Percentiles rank a stretch among this genome's conserved stretches.
Conservation (phyloP, 2,329 filamentous ascomycete species). For the Colletotrichum sp. region DNA sequence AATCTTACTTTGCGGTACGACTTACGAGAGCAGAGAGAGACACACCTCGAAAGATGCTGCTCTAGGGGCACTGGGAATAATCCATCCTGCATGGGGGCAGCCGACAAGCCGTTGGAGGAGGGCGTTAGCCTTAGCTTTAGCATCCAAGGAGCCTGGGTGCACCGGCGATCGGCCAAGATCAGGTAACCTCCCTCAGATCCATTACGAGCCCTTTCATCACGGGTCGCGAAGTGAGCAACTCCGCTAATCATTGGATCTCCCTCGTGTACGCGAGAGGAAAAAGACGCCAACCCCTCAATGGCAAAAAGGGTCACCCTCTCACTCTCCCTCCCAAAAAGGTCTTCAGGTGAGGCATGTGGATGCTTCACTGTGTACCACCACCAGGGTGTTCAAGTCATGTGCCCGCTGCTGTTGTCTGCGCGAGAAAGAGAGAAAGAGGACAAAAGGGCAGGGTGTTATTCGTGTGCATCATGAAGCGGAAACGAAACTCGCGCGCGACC, state of each 20-base stretch:
- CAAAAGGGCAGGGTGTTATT: not conserved
- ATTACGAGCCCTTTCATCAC: not conserved
- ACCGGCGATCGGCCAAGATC: not conserved
- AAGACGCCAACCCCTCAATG: not conserved
- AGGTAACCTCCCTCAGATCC: not conserved
- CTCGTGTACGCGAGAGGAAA: not conserved
- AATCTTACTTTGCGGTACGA: not conserved
- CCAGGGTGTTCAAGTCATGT: not conserved
- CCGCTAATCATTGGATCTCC: not conserved
- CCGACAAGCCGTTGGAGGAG: not conserved
- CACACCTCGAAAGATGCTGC: not conserved
- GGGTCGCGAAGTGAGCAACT: not conserved
- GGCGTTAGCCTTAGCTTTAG: not conserved
- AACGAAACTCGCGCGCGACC: not conserved
- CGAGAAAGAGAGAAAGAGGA: not conserved
- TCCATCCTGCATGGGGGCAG: not conserved
- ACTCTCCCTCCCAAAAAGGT: not conserved
- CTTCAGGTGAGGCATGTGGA: not conserved
- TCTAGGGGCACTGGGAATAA: not conserved
- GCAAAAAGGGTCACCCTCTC: not conserved
- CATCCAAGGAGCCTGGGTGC: not conserved
- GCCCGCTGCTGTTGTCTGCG: not conserved
- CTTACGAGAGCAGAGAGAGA: not conserved
- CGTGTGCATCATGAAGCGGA: not conserved
- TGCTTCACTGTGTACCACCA: not conserved